Evolutionary conservation across 495 filamentous ascomycete species (phyloP).

Genomic region (Geoglossum glabrum): DNA sequence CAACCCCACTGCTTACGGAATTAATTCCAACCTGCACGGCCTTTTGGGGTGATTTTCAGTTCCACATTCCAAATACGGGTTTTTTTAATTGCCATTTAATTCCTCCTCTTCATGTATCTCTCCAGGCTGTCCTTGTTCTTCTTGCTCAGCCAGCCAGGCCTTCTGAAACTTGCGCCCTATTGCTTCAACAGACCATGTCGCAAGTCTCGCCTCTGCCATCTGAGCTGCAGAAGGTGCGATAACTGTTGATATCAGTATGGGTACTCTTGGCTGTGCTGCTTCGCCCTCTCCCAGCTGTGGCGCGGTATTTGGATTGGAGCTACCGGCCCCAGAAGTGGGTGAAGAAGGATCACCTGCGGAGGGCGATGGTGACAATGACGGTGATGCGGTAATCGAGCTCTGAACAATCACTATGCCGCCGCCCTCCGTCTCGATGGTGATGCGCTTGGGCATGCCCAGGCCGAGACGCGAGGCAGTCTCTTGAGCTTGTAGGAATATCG

Average conservation of each 20-base stretch:
- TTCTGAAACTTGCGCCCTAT: slow-evolving; percentile 2
- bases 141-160: slow-evolving; percentile 5
- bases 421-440: background rate
- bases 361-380: background rate
- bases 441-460: background rate
- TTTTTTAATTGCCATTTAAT: background rate
- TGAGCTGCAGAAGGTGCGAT: background rate
- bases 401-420: background rate
- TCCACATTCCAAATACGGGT: too few species aligned
- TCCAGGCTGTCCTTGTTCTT: background rate
- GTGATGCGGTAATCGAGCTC: background rate
- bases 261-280: background rate
- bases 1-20: too few species aligned
- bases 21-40: background rate
- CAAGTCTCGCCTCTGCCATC: slow-evolving; percentile 1
- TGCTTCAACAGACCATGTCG: background rate
- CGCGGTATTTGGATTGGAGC: background rate
- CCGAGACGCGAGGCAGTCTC: slow-evolving; percentile 4
- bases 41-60: background rate
- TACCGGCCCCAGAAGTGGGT: background rate
- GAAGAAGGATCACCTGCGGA: background rate
- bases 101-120: background rate
- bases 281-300: background rate
- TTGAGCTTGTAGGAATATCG: background rate
- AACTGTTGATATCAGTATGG: slow-evolving; percentile 4